Base-by-base conservation (phyloP, 768 basidiomycete genomes). In the Saitozyma podzolica region DNA sequence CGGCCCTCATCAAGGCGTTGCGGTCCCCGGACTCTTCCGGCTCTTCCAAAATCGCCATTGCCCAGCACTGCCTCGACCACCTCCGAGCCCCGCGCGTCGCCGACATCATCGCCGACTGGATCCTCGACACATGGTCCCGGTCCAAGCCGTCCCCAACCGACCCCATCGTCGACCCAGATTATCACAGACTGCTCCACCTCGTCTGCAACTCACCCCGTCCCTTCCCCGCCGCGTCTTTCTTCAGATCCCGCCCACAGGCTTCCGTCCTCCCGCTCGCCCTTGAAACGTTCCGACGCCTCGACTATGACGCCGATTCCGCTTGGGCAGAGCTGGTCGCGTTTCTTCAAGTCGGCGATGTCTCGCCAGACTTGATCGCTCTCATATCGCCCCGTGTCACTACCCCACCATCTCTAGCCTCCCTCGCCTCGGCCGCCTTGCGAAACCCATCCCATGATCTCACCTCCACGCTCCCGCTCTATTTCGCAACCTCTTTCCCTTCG, bases 101-200 rank as follows among this genome's bases (percentile, higher is more conserved):
- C n/a, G 13, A 47, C 13, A 47, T 47, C 45, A 47, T 47, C n/a
- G 11, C 45, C 45, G 45, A 17, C 45, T 47, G 45, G 45, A 47
- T 47, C 45, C 45, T 47, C n/a, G 45, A 47, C 45, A 47, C 45
- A 13, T 47, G 45, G 45, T 47, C 45, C n/a, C 45, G 45, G 45
- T 47, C 13, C n/a, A 47, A 17, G 13, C 45, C 45, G 45, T 29
- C 29, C 29, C 29, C 29, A 29, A 29, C 29, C 29, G 45, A 47
- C n/a, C 11, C 13, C 11, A 47, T 47, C 11, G 13, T 11, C 45
- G n/a, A 47, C n/a, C 45, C 45, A 17, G n/a, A 17, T 13, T 47
- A 47, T 6, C 45, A 47, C n/a, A 11, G n/a, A 47, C 45, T 47
- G 11, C 45, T 47, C 45, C 45, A 47, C 3, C 2, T 47, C 13